phyloP scores from a whole-genome alignment of 768 basidiomycete species.

The Lentinula sp. region DNA sequence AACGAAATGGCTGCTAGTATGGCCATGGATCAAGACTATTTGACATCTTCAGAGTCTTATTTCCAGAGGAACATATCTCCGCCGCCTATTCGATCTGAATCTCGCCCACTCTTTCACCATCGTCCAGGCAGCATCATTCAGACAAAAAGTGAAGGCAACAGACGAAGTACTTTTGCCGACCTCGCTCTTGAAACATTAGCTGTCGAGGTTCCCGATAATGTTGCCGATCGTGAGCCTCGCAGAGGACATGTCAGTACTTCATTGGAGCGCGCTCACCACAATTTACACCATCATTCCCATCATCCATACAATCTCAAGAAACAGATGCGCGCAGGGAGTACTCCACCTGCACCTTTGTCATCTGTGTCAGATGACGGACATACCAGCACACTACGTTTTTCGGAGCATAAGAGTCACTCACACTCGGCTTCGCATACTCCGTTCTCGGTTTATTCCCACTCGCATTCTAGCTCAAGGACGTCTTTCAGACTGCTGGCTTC shows the following conservation, averaged over 20 bases:
- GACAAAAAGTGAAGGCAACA: neutral
- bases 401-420: neutral
- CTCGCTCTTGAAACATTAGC: neutral
- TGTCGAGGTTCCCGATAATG: neutral
- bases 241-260: neutral
- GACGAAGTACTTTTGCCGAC: neutral
- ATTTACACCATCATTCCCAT: neutral
- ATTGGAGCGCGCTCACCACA: neutral
- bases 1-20: neutral
- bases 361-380: neutral
- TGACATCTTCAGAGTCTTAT: neutral
- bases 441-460: neutral
- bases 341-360: neutral
- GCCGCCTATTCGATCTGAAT: neutral
- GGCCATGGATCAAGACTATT: slow-evolving; percentile 2
- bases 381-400: neutral
- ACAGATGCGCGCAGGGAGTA: slow-evolving; percentile 1
- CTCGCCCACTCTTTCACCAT: neutral
- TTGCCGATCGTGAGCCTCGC: neutral
- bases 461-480: neutral
- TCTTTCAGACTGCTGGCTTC: neutral
- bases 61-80: neutral
- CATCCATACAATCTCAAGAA: neutral
- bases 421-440: slow-evolving; percentile 2
- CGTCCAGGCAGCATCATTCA: neutral